Percentiles rank a stretch among this genome's conserved stretches.
Conservation (phyloP, 805 yeast species). For the Blastobotrys chiropterorum region DNA sequence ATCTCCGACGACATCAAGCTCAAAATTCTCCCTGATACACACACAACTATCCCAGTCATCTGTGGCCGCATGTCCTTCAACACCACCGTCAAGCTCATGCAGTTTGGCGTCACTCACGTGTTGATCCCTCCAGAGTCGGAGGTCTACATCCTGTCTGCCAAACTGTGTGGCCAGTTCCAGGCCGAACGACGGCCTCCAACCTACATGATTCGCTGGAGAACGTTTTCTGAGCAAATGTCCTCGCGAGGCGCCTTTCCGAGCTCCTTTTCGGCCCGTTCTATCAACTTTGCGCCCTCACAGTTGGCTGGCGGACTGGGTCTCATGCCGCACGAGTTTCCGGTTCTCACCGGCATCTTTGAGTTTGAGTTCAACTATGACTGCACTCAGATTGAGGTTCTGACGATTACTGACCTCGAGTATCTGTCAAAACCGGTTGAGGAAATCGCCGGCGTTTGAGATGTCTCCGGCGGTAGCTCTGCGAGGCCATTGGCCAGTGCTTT, state of each 20-base stretch:
- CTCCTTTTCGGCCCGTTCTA: constrained; percentile 1
- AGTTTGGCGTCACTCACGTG: constrained; percentile 23
- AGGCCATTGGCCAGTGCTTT: too few species aligned
- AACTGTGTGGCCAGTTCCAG: constrained; percentile 1
- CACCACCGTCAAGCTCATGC: constrained; percentile 25
- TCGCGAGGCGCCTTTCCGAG: constrained; percentile 1
- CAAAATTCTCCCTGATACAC: constrained; percentile 27
- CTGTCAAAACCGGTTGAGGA: constrained; percentile 23
- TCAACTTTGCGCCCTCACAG: constrained; percentile 5
- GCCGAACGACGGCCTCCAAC: neutral
- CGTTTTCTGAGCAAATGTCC: constrained; percentile 4
- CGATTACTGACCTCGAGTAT: constrained; percentile 31
- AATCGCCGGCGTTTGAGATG: neutral
- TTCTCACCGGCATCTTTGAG: constrained; percentile 32
- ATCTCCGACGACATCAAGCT: constrained; percentile 25
- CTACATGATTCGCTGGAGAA: constrained; percentile 12
- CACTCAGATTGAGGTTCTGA: constrained; percentile 23
- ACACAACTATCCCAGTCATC: constrained; percentile 22
- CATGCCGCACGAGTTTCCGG: constrained; percentile 31
- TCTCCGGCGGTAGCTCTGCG: neutral
- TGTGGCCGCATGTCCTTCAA: constrained; percentile 17
- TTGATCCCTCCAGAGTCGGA: constrained; percentile 26
- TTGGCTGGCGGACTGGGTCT: constrained; percentile 24
- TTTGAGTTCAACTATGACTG: constrained; percentile 27
- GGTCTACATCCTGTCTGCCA: constrained; percentile 21